A percentile compares a stretch with the other conserved stretches of the same genome.
Evolutionary conservation across 2,329 filamentous ascomycete species (phyloP).

Genomic region (Westerdykella aurantiaca): DNA sequence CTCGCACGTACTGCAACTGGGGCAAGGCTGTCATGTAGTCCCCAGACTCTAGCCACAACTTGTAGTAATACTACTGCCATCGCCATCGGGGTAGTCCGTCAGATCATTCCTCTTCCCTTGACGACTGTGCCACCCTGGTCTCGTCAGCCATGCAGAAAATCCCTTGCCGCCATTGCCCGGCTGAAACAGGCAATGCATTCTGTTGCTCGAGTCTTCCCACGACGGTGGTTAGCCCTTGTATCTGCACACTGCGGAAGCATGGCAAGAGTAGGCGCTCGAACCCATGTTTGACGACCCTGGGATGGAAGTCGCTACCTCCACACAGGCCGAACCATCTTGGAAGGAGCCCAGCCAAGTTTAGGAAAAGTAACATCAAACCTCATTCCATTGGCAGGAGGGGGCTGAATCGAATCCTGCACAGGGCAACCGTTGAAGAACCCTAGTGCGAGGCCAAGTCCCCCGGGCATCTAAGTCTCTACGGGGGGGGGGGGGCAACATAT

Average conservation of each 20-base stretch:
- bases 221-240: conserved; percentile 11
- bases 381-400: conserved; percentile 14
- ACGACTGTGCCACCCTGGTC: conserved; percentile 11
- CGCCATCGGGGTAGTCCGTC: conserved; percentile 11
- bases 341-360: conserved; percentile 14
- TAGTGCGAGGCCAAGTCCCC: conserved; percentile 13
- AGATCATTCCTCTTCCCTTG: conserved; percentile 8
- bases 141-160: conserved; percentile 26
- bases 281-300: conserved; percentile 8
- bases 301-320: conserved; percentile 11
- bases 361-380: conserved; percentile 14
- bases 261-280: conserved; percentile 13
- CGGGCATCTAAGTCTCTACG: conserved; percentile 6
- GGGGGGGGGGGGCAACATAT: conserved; percentile 11
- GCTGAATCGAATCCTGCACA: conserved; percentile 19
- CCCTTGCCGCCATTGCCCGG: conserved; percentile 18
- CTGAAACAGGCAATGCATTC: conserved; percentile 27
- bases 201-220: conserved; percentile 17
- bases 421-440: conserved; percentile 21
- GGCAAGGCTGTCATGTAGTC: conserved; percentile 14
- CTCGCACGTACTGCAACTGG: conserved; percentile 8
- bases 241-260: conserved; percentile 12
- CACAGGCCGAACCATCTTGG: conserved; percentile 14
- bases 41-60: conserved; percentile 21
- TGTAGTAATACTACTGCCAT: conserved; percentile 11